Conservation (phyloP, 495 filamentous ascomycete genomes). For the Paragyromitra xinjiangensis region DNA sequence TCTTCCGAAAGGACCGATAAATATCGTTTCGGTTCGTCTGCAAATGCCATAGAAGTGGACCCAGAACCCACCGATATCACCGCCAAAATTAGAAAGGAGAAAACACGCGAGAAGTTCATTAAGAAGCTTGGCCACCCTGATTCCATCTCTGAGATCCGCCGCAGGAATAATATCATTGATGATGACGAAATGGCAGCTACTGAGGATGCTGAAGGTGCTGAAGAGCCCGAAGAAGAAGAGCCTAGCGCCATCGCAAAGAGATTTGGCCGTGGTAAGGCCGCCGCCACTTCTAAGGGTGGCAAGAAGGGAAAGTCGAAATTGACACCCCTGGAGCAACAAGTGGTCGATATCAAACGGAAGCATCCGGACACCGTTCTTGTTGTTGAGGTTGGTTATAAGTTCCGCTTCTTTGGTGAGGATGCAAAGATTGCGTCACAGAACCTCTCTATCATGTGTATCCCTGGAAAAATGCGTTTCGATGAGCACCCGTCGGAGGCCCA, state of each 20-base stretch:
- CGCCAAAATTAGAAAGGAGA: conserved; percentile 66
- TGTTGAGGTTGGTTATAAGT: conserved; percentile 97
- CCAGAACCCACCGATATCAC: conserved; percentile 62
- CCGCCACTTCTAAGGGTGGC: conserved; percentile 59
- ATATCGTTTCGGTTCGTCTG: conserved; percentile 42
- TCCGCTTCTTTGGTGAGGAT: conserved; percentile 97
- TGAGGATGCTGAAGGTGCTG: conserved; percentile 64
- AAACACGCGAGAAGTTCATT: conserved; percentile 84
- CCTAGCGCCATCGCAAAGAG: conserved; percentile 46
- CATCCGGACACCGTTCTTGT: conserved; percentile 89
- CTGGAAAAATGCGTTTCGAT: conserved; percentile 92
- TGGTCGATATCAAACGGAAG: conserved; percentile 90
- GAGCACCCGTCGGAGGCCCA: conserved; percentile 96
- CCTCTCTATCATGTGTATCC: conserved; percentile 94
- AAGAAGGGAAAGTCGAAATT: conserved; percentile 83
- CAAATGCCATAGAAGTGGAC: conserved; percentile 60
- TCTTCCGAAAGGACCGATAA: conserved; percentile 37
- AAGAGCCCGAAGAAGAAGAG: conserved; percentile 60
- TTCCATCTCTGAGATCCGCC: conserved; percentile 61
- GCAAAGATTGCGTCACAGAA: conserved; percentile 89
- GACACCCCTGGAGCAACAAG: conserved; percentile 92
- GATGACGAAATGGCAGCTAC: conserved; percentile 65
- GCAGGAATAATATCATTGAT: conserved; percentile 41
- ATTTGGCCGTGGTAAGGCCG: conserved; percentile 46
- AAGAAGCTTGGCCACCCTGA: conserved; percentile 87